These are phyloP conservation scores for Sporisorium graminicola DNA, from an alignment of 1,284 basidiomycete species.

Conservation along the genomic window DNA sequence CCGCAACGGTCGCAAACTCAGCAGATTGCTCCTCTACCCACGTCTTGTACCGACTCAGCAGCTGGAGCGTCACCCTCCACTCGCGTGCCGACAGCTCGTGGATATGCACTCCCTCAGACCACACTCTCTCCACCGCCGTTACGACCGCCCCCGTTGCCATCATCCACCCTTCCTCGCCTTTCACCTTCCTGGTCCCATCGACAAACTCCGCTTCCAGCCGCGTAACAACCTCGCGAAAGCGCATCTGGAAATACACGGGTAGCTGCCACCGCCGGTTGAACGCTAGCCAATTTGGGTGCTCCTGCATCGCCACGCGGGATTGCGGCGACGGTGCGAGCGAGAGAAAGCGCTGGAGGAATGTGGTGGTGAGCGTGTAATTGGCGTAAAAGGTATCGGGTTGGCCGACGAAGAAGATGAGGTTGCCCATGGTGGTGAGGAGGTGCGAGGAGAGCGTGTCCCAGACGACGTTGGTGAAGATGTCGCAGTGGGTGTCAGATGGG, in stretches of 20 bases:
- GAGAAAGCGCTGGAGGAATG: conserved; percentile 87
- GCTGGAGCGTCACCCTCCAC: conserved; percentile 65
- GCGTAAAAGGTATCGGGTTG: conserved; percentile 85
- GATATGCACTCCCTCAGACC: conserved; percentile 54
- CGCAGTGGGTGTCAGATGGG: conserved; percentile 20
- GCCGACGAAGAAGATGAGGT: conserved; percentile 86
- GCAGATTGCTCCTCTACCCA: conserved; percentile 49
- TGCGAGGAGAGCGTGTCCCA: conserved; percentile 85
- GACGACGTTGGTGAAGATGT: conserved; percentile 76
- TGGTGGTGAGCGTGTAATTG: conserved; percentile 84
- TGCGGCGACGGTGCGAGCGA: conserved; percentile 79
- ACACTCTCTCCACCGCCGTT: conserved; percentile 52
- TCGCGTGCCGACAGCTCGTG: conserved; percentile 55
- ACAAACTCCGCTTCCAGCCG: conserved; percentile 38
- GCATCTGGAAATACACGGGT: conserved; percentile 94
- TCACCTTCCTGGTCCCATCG: conserved; percentile 4
- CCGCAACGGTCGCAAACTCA: conserved; percentile 1
- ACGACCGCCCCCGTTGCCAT: no score
- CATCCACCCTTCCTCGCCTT: conserved; percentile 32
- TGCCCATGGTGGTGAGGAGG: conserved; percentile 82
- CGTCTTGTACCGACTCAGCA: conserved; percentile 61
- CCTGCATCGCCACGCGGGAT: conserved; percentile 62
- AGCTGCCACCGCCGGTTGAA: conserved; percentile 94
- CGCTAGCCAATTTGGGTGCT: conserved; percentile 78
- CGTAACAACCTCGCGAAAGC: conserved; percentile 92